Evolutionary conservation across 1,139 yeast species (phyloP).

Genomic region (Saccharomyces hybrid): DNA sequence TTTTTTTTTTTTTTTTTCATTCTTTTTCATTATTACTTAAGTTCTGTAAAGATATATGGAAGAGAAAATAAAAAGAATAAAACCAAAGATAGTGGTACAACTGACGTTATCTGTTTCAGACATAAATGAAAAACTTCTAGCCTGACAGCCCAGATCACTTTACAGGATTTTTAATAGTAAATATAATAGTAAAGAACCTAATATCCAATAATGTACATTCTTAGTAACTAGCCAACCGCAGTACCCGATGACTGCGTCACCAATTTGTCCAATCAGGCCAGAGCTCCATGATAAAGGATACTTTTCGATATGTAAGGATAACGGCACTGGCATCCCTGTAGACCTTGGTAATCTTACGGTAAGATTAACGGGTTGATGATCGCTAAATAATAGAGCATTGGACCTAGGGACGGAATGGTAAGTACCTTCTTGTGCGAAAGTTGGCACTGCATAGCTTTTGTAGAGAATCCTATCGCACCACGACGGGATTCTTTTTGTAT

Average conservation of each 20-base stretch:
- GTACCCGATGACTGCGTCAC: constrained; percentile 14
- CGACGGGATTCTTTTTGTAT: constrained; percentile 60
- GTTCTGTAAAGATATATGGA: neutral
- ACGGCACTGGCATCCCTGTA: constrained; percentile 1
- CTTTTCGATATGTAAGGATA: neutral
- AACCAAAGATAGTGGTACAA: neutral
- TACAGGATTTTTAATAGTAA: neutral
- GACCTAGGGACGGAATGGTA: constrained; percentile 26
- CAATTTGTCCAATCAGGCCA: neutral
- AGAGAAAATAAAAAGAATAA: constrained; percentile 1
- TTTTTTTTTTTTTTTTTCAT: neutral
- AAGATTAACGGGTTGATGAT: constrained; percentile 33
- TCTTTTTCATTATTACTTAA: neutral
- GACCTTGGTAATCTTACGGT: constrained; percentile 17
- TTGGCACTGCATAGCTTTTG: constrained; percentile 36
- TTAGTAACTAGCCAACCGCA: constrained; percentile 14
- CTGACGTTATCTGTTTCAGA: neutral
- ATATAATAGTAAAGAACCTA: constrained; percentile 3
- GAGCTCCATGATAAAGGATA: constrained; percentile 4
- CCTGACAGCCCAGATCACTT: neutral
- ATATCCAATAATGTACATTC: constrained; percentile 10
- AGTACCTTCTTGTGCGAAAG: constrained; percentile 1
- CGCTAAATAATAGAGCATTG: constrained; percentile 25
- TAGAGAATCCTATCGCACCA: constrained; percentile 85
- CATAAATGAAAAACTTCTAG: neutral